Conservation (phyloP, 352 stramenopile genomes). For the Plasmopara halstedii region DNA sequence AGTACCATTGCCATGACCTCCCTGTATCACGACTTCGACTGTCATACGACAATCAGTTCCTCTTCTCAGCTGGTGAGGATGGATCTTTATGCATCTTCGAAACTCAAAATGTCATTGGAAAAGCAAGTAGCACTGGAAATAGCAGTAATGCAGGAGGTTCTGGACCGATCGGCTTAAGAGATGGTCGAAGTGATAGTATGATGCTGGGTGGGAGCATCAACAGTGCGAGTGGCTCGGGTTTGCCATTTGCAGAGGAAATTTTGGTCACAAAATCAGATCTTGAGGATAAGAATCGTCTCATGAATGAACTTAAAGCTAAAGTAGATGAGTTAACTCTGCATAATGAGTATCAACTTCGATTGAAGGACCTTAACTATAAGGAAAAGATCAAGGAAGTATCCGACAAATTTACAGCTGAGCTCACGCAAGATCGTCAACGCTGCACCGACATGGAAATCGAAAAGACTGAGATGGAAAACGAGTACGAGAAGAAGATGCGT, state of each 20-base stretch:
- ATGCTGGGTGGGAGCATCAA: conserved; percentile 21
- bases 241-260: conserved; percentile 88
- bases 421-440: conserved; percentile 89
- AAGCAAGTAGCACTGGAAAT: conserved; percentile 14
- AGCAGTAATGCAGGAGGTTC: conserved; percentile 13
- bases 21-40: conserved; percentile 63
- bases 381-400: conserved; percentile 95
- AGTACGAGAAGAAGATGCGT: conserved; percentile 88
- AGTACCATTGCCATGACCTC: conserved; percentile 79
- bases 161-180: conserved; percentile 20
- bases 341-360: conserved; percentile 92
- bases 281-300: conserved; percentile 88
- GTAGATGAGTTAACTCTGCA: conserved; percentile 91
- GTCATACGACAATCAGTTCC: conserved; percentile 85
- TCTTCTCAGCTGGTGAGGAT: conserved; percentile 91
- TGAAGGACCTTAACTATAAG: conserved; percentile 95
- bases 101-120: conserved; percentile 49
- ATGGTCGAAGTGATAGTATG: conserved; percentile 20
- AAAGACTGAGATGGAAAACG: conserved; percentile 87
- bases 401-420: conserved; percentile 90
- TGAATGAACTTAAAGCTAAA: conserved; percentile 92
- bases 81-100: conserved; percentile 90
- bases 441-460: conserved; percentile 86
- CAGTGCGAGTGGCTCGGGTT: conserved; percentile 45
- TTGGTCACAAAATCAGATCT: conserved; percentile 91